Base-by-base conservation (phyloP, 257 asterid genomes). In the Rauvolfia tetraphylla region DNA sequence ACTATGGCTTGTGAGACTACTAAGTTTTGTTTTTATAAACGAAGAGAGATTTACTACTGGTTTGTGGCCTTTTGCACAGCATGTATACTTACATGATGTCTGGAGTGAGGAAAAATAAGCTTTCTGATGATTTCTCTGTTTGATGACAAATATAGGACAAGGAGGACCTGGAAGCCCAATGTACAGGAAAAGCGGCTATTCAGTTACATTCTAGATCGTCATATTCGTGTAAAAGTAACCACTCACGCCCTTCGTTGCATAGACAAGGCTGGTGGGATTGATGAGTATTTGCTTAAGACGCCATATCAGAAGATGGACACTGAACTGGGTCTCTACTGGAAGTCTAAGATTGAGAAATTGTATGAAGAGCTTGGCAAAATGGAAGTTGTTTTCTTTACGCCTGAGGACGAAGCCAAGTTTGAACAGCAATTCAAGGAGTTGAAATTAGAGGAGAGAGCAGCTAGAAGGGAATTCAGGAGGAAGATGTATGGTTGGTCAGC, bases 191-290 rank as follows among this genome's bases (percentile, higher is more conserved):
- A 95, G 80, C 87, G 97, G 39, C 97, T 95, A 66, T 95, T 92
- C 90, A 95, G 97, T 86, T 92, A 95, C 82, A 84, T 91, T 75
- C 79, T 89, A 71, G 99, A 95, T 76, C 90, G 96, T n/a, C 95
- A 91, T 61, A 82, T 92, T 74, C 93, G 96, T 12, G 88, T 92
- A 56, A 92, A 95, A 83, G 96, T 92, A 27, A 88, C 95, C 33
- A 95, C 96, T 70, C 98, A 95, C 74, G 98, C 99, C 1, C 85
- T 95, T 15, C 95, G 99, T 25, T 92, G 99, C 90, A 92, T 95
- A 83, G 99, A 92, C 89, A 91, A 88, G 89, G 99, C 96, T 20
- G 97, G 99, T 22, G 99, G 99, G 48, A 82, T 95, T 66, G 99
- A 92, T 53, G 99, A 92, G 89, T 92, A 95, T 85, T 75, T 95